phyloP scores from a whole-genome alignment of 495 filamentous ascomycete species.

The Talaromyces adpressus region DNA sequence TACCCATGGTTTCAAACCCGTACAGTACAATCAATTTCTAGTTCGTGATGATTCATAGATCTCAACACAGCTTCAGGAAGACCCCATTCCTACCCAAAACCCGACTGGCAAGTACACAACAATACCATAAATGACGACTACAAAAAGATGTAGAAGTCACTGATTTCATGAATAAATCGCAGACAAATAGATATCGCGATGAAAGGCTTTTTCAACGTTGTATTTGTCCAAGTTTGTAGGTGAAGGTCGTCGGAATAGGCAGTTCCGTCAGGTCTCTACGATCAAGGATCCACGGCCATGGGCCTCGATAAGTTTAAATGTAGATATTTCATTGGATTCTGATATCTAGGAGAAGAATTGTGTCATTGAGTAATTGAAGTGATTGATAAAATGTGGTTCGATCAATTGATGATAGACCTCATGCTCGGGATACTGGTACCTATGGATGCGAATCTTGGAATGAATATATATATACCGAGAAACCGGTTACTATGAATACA shows the following conservation, averaged over 20 bases:
- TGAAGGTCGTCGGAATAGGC: background rate
- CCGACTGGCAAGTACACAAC: background rate
- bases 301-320: too few species aligned
- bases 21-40: background rate
- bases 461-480: too few species aligned
- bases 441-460: too few species aligned
- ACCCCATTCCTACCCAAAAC: background rate
- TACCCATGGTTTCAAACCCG: background rate
- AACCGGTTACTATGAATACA: too few species aligned
- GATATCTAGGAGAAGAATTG: too few species aligned
- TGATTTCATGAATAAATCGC: background rate
- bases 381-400: too few species aligned
- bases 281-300: too few species aligned
- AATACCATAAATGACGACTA: background rate
- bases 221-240: background rate
- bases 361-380: too few species aligned
- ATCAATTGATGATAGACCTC: too few species aligned
- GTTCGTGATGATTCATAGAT: background rate
- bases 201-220: background rate
- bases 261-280: background rate
- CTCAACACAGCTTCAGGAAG: background rate
- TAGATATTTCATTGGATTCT: too few species aligned
- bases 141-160: background rate
- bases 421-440: too few species aligned
- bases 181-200: background rate